Evolutionary conservation across 305 asterid genomes (phyloP).

Genomic region (Rubia occidens): DNA sequence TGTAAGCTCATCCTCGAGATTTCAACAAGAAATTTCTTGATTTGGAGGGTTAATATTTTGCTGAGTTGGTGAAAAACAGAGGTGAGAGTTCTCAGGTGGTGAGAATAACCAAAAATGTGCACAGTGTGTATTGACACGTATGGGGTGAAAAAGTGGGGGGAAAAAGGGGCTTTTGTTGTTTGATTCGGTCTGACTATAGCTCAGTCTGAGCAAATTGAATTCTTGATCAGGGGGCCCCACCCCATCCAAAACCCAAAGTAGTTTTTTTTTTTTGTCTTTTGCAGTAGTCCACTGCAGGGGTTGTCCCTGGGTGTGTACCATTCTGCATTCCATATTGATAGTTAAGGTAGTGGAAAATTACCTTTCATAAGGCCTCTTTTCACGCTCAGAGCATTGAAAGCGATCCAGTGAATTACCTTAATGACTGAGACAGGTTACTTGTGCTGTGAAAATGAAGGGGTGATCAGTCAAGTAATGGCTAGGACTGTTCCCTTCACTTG

Average conservation of each 20-base stretch:
- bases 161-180: neutral
- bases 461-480: too few species aligned
- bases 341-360: neutral
- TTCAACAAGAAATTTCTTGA: constrained; percentile 18
- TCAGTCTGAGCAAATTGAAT: constrained; percentile 7
- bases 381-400: neutral
- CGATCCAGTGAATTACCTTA: neutral
- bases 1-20: constrained; percentile 33
- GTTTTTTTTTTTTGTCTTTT: constrained; percentile 13
- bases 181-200: neutral
- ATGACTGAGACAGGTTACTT: neutral
- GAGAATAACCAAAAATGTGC: neutral
- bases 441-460: too few species aligned
- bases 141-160: neutral
- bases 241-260: neutral
- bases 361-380: neutral
- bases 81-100: neutral
- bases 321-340: neutral
- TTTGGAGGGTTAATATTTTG: constrained; percentile 29
- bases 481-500: too few species aligned
- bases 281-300: neutral
- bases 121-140: neutral
- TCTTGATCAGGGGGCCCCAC: neutral
- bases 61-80: constrained; percentile 10
- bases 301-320: neutral